Conservation (phyloP, 1,284 basidiomycete species). For the Ceratobasidium sp. region DNA sequence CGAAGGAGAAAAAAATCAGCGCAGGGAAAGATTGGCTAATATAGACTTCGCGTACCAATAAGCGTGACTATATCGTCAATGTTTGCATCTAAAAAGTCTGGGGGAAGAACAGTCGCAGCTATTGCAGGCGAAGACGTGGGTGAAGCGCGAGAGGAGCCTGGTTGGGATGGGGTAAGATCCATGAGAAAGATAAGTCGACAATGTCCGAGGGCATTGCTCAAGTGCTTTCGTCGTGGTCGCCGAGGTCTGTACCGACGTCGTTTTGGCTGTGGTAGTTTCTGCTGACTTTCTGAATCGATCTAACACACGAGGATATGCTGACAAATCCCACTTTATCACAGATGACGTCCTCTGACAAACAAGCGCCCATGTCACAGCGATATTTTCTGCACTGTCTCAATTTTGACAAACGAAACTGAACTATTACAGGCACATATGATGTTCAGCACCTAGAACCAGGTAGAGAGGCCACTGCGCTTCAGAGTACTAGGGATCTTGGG, state of each 20-base stretch:
- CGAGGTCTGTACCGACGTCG: constrained; percentile 18
- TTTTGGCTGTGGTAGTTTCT: constrained; percentile 6
- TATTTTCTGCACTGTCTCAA: background rate
- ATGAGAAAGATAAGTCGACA: constrained; percentile 15
- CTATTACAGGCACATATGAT: no score
- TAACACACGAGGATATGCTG: constrained; percentile 34
- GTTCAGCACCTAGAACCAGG: constrained; percentile 20
- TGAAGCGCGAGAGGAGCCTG: constrained; percentile 20
- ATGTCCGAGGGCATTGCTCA: constrained; percentile 40
- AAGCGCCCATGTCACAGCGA: background rate
- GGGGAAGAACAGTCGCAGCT: constrained; percentile 58
- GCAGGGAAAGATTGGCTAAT: constrained; percentile 15
- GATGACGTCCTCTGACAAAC: constrained; percentile 10
- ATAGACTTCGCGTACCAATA: constrained; percentile 67
- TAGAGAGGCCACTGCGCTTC: constrained; percentile 48
- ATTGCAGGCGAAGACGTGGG: constrained; percentile 12
- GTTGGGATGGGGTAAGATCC: constrained; percentile 23
- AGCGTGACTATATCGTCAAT: constrained; percentile 85
- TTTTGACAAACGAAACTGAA: no score
- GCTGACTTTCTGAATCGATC: constrained; percentile 3
- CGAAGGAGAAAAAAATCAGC: constrained; percentile 40
- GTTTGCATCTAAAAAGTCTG: constrained; percentile 78
- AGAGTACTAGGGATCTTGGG: constrained; percentile 56
- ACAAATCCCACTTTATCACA: background rate
- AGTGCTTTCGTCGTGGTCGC: background rate